Percentiles rank a stretch among this genome's conserved stretches.
These are phyloP conservation scores for Sarocladiaceae sp. DNA, from an alignment of 2,329 filamentous ascomycete genomes.

Conservation along the genomic window DNA sequence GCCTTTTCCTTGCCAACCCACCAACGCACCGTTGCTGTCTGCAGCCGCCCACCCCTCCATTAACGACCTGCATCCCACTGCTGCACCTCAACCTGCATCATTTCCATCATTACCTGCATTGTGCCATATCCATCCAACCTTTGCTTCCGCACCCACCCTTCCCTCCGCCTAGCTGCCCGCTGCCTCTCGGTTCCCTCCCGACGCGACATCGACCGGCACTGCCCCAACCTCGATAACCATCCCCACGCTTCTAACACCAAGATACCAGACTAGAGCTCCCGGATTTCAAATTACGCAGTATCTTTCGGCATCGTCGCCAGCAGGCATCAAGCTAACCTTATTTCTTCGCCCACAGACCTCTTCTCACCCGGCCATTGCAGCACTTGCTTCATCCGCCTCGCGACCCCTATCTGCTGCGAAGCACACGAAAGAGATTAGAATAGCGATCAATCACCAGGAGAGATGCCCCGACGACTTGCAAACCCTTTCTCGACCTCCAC, in stretches of 20 bases:
- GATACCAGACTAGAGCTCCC: no score
- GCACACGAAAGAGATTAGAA: background rate
- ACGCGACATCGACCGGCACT: slow-evolving; percentile 2
- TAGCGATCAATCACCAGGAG: slow-evolving; percentile 21
- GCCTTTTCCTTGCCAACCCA: background rate
- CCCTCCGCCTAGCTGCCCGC: no score
- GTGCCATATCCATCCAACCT: no score
- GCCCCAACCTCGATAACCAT: background rate
- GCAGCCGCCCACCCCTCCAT: background rate
- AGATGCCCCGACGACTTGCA: slow-evolving; percentile 54
- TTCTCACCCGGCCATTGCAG: background rate
- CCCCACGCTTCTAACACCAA: no score
- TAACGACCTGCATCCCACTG: background rate
- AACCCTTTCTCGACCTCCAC: slow-evolving; percentile 47
- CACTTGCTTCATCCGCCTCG: background rate
- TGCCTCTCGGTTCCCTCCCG: slow-evolving; percentile 3
- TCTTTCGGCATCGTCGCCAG: background rate
- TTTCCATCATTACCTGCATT: background rate
- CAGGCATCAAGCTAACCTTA: background rate
- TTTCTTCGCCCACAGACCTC: background rate
- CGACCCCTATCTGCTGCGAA: background rate
- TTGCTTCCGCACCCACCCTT: no score
- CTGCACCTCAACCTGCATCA: background rate
- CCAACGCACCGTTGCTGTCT: background rate
- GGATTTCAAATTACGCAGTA: no score